Percentiles rank a stretch among this genome's conserved stretches.
These are phyloP conservation scores for Salvia rosmarinus DNA, from an alignment of 257 asterid genomes.

Conservation along the genomic window DNA sequence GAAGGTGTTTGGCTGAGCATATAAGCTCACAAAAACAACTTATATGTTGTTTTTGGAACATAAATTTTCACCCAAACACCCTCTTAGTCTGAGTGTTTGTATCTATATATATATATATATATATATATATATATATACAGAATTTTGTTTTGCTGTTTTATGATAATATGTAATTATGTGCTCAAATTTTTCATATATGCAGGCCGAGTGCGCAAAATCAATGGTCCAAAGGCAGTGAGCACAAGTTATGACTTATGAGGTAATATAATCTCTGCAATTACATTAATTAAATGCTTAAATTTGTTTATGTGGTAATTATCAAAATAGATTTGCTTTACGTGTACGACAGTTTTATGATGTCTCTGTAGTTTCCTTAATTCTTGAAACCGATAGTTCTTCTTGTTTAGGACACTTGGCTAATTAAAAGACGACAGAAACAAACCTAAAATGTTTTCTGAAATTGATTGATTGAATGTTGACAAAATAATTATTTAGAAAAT, in stretches of 20 bases:
- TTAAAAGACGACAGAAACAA: neutral
- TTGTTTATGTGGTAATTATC: neutral
- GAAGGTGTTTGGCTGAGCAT: too few relatives aligned
- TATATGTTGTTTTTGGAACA: too few relatives aligned
- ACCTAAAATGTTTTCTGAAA: neutral
- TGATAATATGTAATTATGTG: neutral
- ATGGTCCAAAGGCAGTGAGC: conserved; percentile 25
- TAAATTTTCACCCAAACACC: too few relatives aligned
- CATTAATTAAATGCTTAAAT: neutral
- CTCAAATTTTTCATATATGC: conserved; percentile 14
- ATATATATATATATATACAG: neutral
- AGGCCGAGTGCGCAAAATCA: conserved; percentile 38
- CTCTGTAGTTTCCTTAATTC: neutral
- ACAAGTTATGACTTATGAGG: conserved; percentile 26
- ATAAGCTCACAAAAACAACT: too few relatives aligned
- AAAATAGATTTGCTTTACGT: neutral
- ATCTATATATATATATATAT: neutral
- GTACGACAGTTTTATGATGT: neutral
- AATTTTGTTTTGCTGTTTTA: neutral
- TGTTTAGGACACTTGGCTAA: conserved; percentile 19
- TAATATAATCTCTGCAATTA: conserved; percentile 16
- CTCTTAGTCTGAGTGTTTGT: too few relatives aligned
- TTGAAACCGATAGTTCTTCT: conserved; percentile 13
- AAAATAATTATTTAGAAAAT: neutral
- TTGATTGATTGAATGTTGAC: neutral